A percentile compares a stretch with the other conserved stretches of the same genome.
phyloP scores from a whole-genome alignment of 768 basidiomycete species.

The Exidia glandulosa region DNA sequence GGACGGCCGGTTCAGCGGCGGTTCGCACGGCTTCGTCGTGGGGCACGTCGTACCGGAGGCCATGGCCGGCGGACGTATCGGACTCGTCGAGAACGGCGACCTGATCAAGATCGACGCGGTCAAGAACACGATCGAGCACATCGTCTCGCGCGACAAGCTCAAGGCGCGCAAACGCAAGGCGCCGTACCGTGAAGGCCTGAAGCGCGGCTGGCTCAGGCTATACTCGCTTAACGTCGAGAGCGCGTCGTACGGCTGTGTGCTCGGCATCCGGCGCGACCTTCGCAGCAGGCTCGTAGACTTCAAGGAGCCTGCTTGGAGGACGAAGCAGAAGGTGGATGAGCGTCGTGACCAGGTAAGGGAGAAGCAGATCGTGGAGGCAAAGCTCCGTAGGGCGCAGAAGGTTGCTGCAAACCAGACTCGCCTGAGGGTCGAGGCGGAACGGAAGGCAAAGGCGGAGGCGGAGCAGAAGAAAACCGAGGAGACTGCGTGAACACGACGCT shows the following conservation, averaged over 20 bases:
- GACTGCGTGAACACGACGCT: no score
- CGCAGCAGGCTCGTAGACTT: not conserved
- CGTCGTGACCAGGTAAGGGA: not conserved
- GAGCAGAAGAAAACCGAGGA: not conserved
- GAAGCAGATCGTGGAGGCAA: not conserved
- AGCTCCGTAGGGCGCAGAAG: not conserved
- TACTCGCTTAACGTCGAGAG: not conserved
- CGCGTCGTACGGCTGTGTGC: not conserved
- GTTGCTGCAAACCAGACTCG: not conserved
- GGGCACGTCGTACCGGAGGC: conserved; percentile 97
- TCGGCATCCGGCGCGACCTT: not conserved
- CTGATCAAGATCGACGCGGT: conserved; percentile 80
- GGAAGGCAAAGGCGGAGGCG: not conserved
- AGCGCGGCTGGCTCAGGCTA: not conserved
- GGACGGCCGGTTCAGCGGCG: conserved; percentile 96
- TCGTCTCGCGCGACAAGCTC: conserved; percentile 71
- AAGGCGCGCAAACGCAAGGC: conserved; percentile 33
- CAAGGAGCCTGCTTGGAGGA: not conserved
- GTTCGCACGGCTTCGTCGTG: conserved; percentile 93
- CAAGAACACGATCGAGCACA: conserved; percentile 70
- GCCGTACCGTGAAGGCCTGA: not conserved
- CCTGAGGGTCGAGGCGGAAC: not conserved
- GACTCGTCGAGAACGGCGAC: conserved; percentile 81
- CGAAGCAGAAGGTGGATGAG: not conserved
- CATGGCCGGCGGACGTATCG: conserved; percentile 88